These are phyloP conservation scores for Chlamydomonas schloesseri DNA, from an alignment of 139 green algal species.

Conservation along the genomic window DNA sequence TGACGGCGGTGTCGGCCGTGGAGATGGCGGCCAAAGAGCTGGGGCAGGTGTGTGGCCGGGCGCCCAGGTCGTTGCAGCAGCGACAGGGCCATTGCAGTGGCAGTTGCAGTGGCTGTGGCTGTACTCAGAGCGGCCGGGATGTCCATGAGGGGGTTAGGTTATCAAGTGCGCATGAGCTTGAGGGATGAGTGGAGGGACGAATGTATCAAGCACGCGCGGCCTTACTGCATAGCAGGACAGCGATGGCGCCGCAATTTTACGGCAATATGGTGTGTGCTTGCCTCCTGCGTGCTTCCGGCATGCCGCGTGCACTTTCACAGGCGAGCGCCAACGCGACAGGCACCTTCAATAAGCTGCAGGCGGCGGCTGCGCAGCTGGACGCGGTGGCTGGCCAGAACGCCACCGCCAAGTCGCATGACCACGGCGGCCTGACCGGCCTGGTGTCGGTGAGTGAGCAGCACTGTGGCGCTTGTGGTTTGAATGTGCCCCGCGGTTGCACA, in stretches of 20 bases:
- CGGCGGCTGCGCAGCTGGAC: constrained; percentile 47
- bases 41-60: background rate
- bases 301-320: background rate
- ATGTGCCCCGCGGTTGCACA: too few species aligned
- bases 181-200: too few species aligned
- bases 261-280: too few species aligned
- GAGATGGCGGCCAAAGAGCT: constrained; percentile 45
- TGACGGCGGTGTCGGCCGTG: constrained; percentile 51
- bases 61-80: background rate
- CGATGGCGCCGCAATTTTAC: too few species aligned
- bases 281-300: background rate
- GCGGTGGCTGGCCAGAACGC: background rate
- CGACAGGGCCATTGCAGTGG: background rate
- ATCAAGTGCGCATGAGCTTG: too few species aligned
- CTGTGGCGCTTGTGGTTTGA: too few species aligned
- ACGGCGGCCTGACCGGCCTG: too few species aligned
- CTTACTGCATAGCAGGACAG: too few species aligned
- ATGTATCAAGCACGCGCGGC: too few species aligned
- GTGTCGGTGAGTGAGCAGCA: too few species aligned
- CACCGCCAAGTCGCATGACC: background rate
- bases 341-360: constrained; percentile 43
- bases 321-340: constrained; percentile 2
- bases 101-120: background rate
- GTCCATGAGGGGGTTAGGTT: too few species aligned
- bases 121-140: background rate